These are phyloP conservation scores for Suillus hirtellus DNA, from an alignment of 768 basidiomycete genomes.

Conservation along the genomic window DNA sequence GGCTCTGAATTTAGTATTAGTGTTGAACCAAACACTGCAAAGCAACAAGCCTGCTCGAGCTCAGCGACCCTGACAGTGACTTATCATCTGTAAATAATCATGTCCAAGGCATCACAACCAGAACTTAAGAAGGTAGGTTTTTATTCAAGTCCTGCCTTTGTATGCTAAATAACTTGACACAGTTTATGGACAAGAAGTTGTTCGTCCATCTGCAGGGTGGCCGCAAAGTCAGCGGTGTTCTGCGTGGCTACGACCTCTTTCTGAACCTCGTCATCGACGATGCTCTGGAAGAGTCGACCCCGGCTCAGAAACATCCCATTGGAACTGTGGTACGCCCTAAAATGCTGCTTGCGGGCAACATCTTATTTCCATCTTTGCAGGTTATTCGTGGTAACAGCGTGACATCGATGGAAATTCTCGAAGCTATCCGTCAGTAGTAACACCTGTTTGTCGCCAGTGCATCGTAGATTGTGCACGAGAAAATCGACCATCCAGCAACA, in stretches of 20 bases:
- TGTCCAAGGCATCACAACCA: constrained; percentile 96
- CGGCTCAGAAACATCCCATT: constrained; percentile 86
- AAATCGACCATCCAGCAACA: neutral
- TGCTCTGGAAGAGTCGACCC: constrained; percentile 86
- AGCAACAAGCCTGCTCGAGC: constrained; percentile 22
- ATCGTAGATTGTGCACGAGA: neutral
- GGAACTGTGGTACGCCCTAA: constrained; percentile 80
- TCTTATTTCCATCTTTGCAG: constrained; percentile 40
- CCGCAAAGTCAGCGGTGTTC: constrained; percentile 90
- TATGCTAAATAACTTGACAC: neutral
- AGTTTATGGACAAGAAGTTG: constrained; percentile 99
- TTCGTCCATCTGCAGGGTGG: constrained; percentile 94
- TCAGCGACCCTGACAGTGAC: constrained; percentile 5
- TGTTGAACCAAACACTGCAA: constrained; percentile 33
- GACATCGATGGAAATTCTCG: constrained; percentile 90
- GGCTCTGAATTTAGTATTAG: constrained; percentile 4
- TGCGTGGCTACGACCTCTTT: constrained; percentile 98
- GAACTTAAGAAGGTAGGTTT: constrained; percentile 94
- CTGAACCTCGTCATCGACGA: constrained; percentile 98
- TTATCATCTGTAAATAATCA: constrained; percentile 33
- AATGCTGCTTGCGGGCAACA: neutral
- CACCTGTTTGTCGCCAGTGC: neutral
- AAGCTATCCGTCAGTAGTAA: constrained; percentile 47
- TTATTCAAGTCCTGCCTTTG: constrained; percentile 8
- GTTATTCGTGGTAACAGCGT: constrained; percentile 97